Base-by-base conservation (phyloP, 140 eudicot species). In the Cichorium intybus region DNA sequence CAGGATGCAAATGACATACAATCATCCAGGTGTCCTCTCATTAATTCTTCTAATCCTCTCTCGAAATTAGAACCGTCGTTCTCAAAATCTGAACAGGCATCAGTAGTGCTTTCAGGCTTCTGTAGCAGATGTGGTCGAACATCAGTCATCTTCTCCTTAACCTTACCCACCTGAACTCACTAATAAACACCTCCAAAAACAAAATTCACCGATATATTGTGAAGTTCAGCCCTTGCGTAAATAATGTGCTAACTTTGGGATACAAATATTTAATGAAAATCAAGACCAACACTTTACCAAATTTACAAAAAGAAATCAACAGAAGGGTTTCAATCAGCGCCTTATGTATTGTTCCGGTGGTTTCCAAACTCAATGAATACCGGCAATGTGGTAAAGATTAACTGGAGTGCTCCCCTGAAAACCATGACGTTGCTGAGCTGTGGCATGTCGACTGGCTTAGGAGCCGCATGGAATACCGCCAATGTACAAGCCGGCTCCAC, bases 1-100 rank as follows among this genome's bases (percentile, higher is more conserved):
- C 91, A 90, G 1, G 97, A 86, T 3, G 78, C 84, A 56, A 67
- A 90, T 3, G 97, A 84, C 84, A 90, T 76, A 73, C 90, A 90
- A 51, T 90, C 89, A 26, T 86, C 89, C 77, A 83, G 77, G 65
- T 79, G 92, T 17, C 85, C 91, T 26, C 86, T 75, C 92, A 89
- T 86, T 10, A 86, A 64, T 71, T 83, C 97, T 66, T 89, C 95
- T 64, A 85, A 76, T 2, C 95, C 88, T 41, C 80, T 75, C 68
- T 74, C 79, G 11, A 74, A 70, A 70, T 59, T 68, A 0, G 75
- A 70, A 9, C 75, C 75, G 23, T 70, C 65, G 49, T 84, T 69
- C 81, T 86, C 95, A 27, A 77, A 85, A 8, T 82, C 88, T 7
- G 80, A 73, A 55, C 82, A 77, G 3, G 66, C 62, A 57, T 85